phyloP scores from a whole-genome alignment of 2,329 filamentous ascomycete species.

The Aspergillus brunneoviolaceus region DNA sequence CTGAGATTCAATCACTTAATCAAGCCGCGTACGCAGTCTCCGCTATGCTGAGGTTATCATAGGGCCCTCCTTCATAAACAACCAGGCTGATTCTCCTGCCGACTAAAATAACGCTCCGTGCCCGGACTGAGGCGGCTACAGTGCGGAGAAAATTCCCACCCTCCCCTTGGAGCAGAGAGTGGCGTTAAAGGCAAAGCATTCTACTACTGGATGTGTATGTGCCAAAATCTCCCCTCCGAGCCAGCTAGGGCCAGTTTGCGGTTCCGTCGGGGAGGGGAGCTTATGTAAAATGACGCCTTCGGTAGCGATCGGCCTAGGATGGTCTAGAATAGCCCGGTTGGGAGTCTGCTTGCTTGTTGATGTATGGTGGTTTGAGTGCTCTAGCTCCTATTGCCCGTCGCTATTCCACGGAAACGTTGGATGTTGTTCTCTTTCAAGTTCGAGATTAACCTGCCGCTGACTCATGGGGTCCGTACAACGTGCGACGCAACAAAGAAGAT shows the following conservation, averaged over 20 bases:
- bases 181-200: not conserved
- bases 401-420: not conserved
- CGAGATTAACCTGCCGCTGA: not conserved
- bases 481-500: not conserved
- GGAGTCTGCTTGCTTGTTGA: not conserved
- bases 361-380: not conserved
- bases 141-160: constrained; percentile 13
- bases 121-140: constrained; percentile 9
- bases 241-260: not conserved
- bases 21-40: too few relatives aligned
- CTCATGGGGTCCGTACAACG: not conserved
- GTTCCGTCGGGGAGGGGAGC: not conserved
- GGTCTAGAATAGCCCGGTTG: not conserved
- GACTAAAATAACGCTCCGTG: not conserved
- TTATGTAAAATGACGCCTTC: not conserved
- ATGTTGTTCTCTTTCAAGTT: not conserved
- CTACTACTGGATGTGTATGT: not conserved
- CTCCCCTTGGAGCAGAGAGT: not conserved
- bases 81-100: not conserved
- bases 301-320: not conserved
- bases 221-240: not conserved
- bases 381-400: not conserved
- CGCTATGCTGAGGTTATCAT: not conserved
- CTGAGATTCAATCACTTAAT: too few relatives aligned
- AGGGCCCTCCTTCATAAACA: not conserved